Percentiles rank a stretch among this genome's conserved stretches.
Conservation (phyloP, 2,329 filamentous ascomycete genomes). For the Penicillium sp. region DNA sequence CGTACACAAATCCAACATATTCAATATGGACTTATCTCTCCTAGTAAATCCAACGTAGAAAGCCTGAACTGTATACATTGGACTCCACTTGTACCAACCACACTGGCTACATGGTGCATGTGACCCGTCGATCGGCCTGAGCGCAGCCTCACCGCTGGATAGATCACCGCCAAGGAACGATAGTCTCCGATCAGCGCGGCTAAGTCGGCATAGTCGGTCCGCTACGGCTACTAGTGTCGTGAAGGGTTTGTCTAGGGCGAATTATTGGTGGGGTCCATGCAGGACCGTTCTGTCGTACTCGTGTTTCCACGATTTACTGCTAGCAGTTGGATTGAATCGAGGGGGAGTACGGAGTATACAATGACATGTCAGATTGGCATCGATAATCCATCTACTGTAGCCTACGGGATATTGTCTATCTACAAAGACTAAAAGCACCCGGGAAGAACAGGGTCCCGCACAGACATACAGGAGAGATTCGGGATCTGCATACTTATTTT, state of each 20-base stretch:
- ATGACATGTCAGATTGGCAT: background rate
- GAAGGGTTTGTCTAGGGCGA: slow-evolving; percentile 8
- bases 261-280: background rate
- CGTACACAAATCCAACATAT: background rate
- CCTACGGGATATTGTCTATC: background rate
- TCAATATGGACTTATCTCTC: background rate
- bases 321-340: background rate
- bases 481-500: slow-evolving; percentile 9
- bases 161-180: slow-evolving; percentile 16
- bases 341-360: background rate
- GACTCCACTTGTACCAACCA: slow-evolving; percentile 9
- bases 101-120: slow-evolving; percentile 14
- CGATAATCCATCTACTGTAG: background rate
- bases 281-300: background rate
- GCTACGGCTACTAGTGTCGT: slow-evolving; percentile 13
- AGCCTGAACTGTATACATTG: background rate
- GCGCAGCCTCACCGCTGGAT: slow-evolving; percentile 16
- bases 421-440: background rate
- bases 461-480: background rate
- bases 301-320: background rate
- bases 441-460: background rate
- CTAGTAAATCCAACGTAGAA: background rate
- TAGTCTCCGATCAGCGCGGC: slow-evolving; percentile 23
- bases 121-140: slow-evolving; percentile 20
- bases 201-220: slow-evolving; percentile 23